A percentile compares a stretch with the other conserved stretches of the same genome.
phyloP scores from a whole-genome alignment of 2,329 filamentous ascomycete genomes.

The Scedosporium minutisporum region DNA sequence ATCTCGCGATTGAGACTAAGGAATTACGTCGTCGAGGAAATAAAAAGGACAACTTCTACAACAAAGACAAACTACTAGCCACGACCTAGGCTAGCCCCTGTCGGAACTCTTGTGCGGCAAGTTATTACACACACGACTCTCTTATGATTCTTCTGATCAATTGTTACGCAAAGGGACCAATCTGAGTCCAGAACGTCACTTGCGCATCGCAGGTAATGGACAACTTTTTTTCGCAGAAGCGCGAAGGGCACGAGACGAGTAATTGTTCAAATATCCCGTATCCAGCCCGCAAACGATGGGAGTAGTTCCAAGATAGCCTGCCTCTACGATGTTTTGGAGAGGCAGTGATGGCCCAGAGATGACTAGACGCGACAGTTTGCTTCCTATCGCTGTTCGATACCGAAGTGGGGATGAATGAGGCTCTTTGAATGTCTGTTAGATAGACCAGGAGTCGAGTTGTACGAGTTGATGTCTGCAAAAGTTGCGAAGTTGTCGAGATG shows the following conservation, averaged over 20 bases:
- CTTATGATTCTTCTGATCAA: conserved; percentile 5
- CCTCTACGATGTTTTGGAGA: background rate
- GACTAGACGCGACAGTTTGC: background rate
- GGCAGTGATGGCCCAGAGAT: background rate
- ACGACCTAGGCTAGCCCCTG: background rate
- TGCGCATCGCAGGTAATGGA: conserved; percentile 1
- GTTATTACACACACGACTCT: background rate
- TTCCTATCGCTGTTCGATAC: background rate
- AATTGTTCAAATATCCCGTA: background rate
- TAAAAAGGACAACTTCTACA: background rate
- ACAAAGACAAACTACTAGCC: background rate
- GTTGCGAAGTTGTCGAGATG: background rate
- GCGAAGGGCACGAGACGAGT: background rate
- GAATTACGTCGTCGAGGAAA: conserved; percentile 4
- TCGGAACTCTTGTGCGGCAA: background rate
- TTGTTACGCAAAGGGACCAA: conserved; percentile 4
- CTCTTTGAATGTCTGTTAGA: background rate
- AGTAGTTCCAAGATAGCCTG: background rate
- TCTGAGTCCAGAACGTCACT: conserved; percentile 4
- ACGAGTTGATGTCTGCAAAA: background rate
- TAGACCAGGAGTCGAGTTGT: background rate
- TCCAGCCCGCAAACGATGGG: background rate
- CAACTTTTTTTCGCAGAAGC: background rate
- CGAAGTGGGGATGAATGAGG: background rate
- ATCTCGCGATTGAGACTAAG: background rate